phyloP scores from a whole-genome alignment of 345 rosid species.

The Mercurialis annua region DNA sequence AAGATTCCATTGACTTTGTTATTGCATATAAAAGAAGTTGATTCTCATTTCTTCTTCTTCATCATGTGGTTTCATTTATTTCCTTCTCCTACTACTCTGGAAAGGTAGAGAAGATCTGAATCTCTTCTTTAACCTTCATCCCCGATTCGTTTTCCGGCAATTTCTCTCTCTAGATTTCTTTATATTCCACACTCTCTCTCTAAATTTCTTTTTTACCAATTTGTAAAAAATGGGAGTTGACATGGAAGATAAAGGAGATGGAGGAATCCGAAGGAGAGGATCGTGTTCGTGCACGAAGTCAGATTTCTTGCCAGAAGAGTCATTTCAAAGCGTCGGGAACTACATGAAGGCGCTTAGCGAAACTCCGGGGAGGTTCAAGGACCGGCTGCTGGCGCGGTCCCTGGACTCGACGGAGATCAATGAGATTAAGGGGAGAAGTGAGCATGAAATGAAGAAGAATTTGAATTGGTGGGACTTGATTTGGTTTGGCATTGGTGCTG shows the following conservation, averaged over 20 bases:
- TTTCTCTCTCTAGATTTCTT: background rate
- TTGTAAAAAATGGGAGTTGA: background rate
- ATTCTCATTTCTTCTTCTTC: no score
- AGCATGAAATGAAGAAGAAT: conserved; percentile 81
- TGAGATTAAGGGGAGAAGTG: conserved; percentile 73
- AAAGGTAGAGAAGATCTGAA: no score
- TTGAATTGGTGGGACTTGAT: conserved; percentile 94
- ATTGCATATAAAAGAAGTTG: no score
- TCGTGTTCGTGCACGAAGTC: conserved; percentile 64
- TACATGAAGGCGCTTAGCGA: conserved; percentile 56
- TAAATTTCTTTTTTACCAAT: background rate
- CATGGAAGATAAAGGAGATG: conserved; percentile 23
- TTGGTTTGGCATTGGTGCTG: conserved; percentile 94
- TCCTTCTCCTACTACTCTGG: no score
- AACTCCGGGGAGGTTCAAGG: conserved; percentile 54
- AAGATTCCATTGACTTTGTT: no score
- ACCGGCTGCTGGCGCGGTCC: conserved; percentile 64
- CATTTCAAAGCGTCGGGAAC: conserved; percentile 60
- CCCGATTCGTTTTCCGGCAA: background rate
- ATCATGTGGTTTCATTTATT: no score
- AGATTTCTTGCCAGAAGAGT: conserved; percentile 86
- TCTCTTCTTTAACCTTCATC: no score
- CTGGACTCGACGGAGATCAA: conserved; percentile 66
- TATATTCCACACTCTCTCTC: background rate
- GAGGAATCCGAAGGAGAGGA: conserved; percentile 49